Conservation (phyloP, 1,284 basidiomycete species). For the Ustilago loliicola region DNA sequence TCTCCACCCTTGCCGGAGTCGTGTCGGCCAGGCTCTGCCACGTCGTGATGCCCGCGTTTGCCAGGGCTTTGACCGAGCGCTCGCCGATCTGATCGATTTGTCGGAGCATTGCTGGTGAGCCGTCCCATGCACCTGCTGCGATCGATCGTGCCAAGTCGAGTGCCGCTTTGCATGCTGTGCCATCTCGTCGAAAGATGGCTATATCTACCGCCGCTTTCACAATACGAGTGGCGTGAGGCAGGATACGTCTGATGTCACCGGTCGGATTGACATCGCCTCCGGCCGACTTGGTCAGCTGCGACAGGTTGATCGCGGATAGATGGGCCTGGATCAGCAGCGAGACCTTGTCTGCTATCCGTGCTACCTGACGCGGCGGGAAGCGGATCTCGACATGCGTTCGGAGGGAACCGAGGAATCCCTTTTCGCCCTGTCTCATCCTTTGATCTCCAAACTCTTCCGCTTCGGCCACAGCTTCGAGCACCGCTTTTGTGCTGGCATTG, state of each 20-base stretch:
- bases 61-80: constrained; percentile 74
- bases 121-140: constrained; percentile 85
- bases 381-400: constrained; percentile 58
- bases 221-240: constrained; percentile 47
- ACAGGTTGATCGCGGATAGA: constrained; percentile 49
- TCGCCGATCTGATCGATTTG: constrained; percentile 85
- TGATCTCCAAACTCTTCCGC: constrained; percentile 68
- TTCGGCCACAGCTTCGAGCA: constrained; percentile 52
- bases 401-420: constrained; percentile 39
- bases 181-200: constrained; percentile 43
- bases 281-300: constrained; percentile 36
- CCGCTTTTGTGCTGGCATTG: constrained; percentile 15
- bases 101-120: constrained; percentile 80
- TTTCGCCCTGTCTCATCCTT: constrained; percentile 70
- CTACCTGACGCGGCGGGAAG: constrained; percentile 55
- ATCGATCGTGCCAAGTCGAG: constrained; percentile 71
- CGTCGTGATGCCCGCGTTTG: constrained; percentile 46
- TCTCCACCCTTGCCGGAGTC: constrained; percentile 49
- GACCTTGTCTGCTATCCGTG: constrained; percentile 54
- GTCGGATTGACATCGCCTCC: constrained; percentile 33
- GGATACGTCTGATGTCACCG: constrained; percentile 41
- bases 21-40: constrained; percentile 37
- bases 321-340: constrained; percentile 58
- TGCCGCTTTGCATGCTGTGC: constrained; percentile 44
- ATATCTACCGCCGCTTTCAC: constrained; percentile 54